phyloP scores from a whole-genome alignment of 1,139 yeast genomes.

The Candida dubliniensis region DNA sequence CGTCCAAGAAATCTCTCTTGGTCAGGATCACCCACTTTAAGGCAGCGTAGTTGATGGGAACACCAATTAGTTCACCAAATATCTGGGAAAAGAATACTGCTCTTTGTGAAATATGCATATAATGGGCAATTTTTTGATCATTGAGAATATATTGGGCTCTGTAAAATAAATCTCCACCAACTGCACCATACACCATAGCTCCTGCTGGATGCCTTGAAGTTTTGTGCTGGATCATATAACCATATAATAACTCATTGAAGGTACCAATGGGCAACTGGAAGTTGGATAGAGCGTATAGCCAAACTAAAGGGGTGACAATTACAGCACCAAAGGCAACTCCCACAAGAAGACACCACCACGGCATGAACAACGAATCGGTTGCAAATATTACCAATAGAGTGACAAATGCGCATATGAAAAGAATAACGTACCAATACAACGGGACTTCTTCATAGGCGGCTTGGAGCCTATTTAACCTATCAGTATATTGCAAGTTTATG shows the following conservation, averaged over 20 bases:
- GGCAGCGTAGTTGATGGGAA: conserved; percentile 49
- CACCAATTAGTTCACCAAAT: conserved; percentile 52
- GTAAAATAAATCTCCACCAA: conserved; percentile 57
- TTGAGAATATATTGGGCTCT: conserved; percentile 44
- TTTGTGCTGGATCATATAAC: conserved; percentile 40
- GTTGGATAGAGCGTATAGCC: conserved; percentile 52
- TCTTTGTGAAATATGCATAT: conserved; percentile 49
- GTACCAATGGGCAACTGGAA: conserved; percentile 55
- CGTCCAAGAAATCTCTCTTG: conserved; percentile 40
- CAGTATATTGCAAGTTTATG: conserved; percentile 24
- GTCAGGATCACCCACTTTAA: conserved; percentile 45
- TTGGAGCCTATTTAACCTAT: conserved; percentile 43
- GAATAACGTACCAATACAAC: conserved; percentile 36
- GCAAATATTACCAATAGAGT: conserved; percentile 35
- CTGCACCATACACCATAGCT: conserved; percentile 48
- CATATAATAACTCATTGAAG: conserved; percentile 50
- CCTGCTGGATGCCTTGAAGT: conserved; percentile 46
- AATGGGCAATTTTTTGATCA: conserved; percentile 12
- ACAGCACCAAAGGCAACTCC: conserved; percentile 44
- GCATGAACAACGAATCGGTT: conserved; percentile 46
- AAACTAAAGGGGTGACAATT: conserved; percentile 50
- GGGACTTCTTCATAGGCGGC: conserved; percentile 44
- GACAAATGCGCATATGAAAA: conserved; percentile 36
- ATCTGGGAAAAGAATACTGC: conserved; percentile 14
- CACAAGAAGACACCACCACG: conserved; percentile 48